These are phyloP conservation scores for Emmonsiellopsis sp. DNA, from an alignment of 2,329 filamentous ascomycete genomes.

Conservation along the genomic window DNA sequence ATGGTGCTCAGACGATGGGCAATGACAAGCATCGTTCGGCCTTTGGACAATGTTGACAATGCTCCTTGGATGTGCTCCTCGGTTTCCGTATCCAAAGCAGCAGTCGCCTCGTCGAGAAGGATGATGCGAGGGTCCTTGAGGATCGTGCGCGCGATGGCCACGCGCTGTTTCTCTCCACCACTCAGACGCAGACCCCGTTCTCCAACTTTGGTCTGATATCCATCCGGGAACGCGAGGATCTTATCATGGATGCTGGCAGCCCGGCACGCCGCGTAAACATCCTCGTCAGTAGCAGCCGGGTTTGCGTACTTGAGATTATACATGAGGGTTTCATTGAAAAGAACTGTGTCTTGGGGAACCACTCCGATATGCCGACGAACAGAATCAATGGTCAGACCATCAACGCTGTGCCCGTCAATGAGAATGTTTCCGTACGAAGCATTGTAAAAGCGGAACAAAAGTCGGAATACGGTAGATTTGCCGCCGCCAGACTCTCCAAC, in stretches of 20 bases:
- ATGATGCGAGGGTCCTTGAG: constrained; percentile 88
- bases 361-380: constrained; percentile 85
- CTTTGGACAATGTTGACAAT: constrained; percentile 69
- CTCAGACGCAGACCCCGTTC: constrained; percentile 80
- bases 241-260: constrained; percentile 90
- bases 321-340: constrained; percentile 93
- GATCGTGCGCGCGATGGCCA: constrained; percentile 87
- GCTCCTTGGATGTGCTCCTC: constrained; percentile 89
- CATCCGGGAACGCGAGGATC: constrained; percentile 79
- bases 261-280: constrained; percentile 71
- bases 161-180: constrained; percentile 86
- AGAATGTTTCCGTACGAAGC: constrained; percentile 68
- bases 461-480: constrained; percentile 91
- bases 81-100: constrained; percentile 81
- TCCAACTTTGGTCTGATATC: constrained; percentile 82
- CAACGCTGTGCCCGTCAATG: constrained; percentile 75
- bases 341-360: constrained; percentile 89
- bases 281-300: constrained; percentile 66
- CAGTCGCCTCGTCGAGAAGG: constrained; percentile 82
- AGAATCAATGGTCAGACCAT: constrained; percentile 87
- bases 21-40: constrained; percentile 89
- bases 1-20: constrained; percentile 83
- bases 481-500: constrained; percentile 95
- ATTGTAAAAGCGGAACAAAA: constrained; percentile 96
- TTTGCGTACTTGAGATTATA: constrained; percentile 91